Percentiles rank a stretch among this genome's conserved stretches.
These are phyloP conservation scores for Stachybotrys chartarum DNA, from an alignment of 2,329 filamentous ascomycete species.

Conservation along the genomic window DNA sequence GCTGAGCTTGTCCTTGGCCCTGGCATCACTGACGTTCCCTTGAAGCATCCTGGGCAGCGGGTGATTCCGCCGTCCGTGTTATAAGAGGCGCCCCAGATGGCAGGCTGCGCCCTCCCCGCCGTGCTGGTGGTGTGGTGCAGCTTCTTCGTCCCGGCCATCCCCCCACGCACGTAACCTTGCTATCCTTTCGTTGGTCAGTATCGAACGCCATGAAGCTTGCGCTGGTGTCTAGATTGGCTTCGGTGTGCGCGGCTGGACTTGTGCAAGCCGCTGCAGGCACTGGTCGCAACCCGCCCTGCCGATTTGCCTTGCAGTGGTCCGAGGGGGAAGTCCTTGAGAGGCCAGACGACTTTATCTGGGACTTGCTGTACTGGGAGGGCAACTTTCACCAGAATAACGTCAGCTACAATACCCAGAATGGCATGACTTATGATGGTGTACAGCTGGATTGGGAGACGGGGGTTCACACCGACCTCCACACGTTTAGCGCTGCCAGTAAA, in stretches of 20 bases:
- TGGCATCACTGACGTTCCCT: background rate
- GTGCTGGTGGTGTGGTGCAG: background rate
- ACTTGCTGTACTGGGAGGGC: constrained; percentile 36
- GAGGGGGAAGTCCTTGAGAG: constrained; percentile 18
- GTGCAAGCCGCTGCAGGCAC: background rate
- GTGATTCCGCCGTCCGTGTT: background rate
- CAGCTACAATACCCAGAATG: constrained; percentile 31
- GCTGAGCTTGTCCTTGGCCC: background rate
- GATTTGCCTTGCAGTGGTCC: constrained; percentile 20
- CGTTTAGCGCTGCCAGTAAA: constrained; percentile 31
- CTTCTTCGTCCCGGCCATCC: background rate
- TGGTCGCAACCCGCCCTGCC: constrained; percentile 13
- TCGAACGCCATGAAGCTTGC: background rate
- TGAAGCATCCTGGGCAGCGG: background rate
- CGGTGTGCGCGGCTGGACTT: background rate
- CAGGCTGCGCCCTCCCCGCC: too few species aligned
- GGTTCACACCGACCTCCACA: constrained; percentile 23
- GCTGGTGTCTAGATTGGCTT: background rate
- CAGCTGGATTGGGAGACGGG: constrained; percentile 30
- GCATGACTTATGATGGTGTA: constrained; percentile 33
- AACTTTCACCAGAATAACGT: constrained; percentile 33
- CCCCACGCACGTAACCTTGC: background rate
- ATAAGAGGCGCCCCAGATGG: background rate
- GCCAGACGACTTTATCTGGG: constrained; percentile 23
- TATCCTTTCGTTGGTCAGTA: background rate